Percentiles rank a stretch among this genome's conserved stretches.
Evolutionary conservation across 225 moss, liverwort and hornwort species (phyloP).

Genomic region (Neckera pumila): DNA sequence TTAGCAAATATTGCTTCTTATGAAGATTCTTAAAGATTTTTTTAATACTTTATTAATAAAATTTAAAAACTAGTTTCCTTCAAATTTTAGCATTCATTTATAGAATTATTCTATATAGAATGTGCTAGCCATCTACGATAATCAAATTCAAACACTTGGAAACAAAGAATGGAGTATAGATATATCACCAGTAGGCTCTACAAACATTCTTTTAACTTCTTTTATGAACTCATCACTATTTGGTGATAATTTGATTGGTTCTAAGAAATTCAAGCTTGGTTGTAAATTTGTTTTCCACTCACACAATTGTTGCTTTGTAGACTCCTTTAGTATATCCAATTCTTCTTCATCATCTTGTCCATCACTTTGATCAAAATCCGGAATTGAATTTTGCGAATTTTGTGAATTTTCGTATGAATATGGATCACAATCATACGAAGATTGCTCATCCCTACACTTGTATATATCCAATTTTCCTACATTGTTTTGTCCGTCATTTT

Average conservation of each 20-base stretch:
- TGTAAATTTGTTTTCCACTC: neutral
- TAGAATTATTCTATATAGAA: neutral
- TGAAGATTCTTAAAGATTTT: neutral
- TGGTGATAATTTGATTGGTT: neutral
- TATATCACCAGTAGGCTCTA: neutral
- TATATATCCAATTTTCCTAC: neutral
- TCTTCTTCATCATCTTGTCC: neutral
- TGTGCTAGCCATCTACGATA: rapidly evolving
- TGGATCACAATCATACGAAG: neutral
- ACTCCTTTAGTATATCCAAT: neutral
- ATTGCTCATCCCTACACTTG: neutral
- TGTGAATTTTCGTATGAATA: neutral
- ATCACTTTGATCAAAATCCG: neutral
- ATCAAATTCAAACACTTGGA: neutral
- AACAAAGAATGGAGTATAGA: neutral
- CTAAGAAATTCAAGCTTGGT: neutral
- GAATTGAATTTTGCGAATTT: too few relatives aligned
- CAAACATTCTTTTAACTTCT: neutral
- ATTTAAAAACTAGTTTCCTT: neutral
- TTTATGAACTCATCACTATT: neutral
- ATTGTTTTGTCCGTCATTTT: rapidly evolving
- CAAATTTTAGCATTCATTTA: neutral
- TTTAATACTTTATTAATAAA: too few relatives aligned
- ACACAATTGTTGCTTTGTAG: neutral
- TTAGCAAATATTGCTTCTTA: neutral